Conservation (phyloP, 768 basidiomycete genomes). For the Suillus cothurnatus region DNA sequence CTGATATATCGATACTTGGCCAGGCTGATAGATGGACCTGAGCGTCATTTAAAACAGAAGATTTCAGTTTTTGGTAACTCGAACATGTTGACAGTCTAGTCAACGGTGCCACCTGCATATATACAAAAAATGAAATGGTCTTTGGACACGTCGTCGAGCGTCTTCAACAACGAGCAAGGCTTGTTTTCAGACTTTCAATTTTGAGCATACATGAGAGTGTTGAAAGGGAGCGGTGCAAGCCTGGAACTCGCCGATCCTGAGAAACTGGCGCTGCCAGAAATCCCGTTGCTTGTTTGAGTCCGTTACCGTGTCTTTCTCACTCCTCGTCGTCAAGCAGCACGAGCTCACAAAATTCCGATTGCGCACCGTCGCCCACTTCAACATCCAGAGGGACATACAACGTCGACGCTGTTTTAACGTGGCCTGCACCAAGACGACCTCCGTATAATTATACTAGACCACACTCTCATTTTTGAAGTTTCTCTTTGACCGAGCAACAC, state of each 20-base stretch:
- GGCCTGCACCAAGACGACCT: not conserved
- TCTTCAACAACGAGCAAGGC: not conserved
- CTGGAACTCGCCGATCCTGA: constrained; percentile 22
- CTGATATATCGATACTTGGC: not conserved
- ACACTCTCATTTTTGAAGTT: constrained; percentile 1
- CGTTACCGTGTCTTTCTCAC: constrained; percentile 1
- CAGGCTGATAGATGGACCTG: not conserved
- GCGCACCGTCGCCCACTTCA: not conserved
- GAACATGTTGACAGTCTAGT: not conserved
- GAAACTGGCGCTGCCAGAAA: constrained; percentile 23
- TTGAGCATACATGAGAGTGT: constrained; percentile 10
- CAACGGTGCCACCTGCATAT: not conserved
- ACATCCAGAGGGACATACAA: not conserved
- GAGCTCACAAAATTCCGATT: not conserved
- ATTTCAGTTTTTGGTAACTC: not conserved
- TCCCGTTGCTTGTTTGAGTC: constrained; percentile 11
- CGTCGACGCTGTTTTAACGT: not conserved
- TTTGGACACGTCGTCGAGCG: not conserved
- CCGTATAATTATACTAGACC: constrained; percentile 1
- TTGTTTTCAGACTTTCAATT: not conserved
- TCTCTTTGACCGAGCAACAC: constrained; percentile 9
- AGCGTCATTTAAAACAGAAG: not conserved
- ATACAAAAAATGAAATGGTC: not conserved
- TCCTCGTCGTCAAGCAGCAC: constrained; percentile 1
- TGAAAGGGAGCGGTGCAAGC: not conserved